A percentile compares a stretch with the other conserved stretches of the same genome.
Evolutionary conservation across 192 early-diverging fungal species (phyloP).

Genomic region (Coemansia umbellata): DNA sequence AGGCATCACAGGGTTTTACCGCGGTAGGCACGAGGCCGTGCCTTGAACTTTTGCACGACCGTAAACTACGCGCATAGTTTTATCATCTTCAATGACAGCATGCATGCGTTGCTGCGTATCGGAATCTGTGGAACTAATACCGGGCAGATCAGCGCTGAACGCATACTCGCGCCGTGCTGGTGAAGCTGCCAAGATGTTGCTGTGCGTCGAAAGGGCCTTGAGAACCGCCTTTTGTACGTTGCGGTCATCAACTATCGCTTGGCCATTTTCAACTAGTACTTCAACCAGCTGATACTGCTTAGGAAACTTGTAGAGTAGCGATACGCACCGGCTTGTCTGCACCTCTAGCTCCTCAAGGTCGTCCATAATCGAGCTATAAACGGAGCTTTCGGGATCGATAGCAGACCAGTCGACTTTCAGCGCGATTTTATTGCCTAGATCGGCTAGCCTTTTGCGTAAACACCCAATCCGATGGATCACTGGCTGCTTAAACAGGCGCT

Average conservation of each 20-base stretch:
- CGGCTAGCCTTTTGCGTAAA: conserved; percentile 19
- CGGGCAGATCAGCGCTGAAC: conserved; percentile 12
- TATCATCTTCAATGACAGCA: conserved; percentile 26
- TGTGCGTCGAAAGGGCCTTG: conserved; percentile 30
- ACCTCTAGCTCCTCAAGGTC: conserved; percentile 42
- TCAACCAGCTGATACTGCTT: conserved; percentile 37
- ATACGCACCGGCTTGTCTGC: conserved; percentile 40
- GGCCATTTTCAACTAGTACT: conserved; percentile 27
- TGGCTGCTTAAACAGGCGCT: conserved; percentile 55
- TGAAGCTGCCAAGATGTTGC: conserved; percentile 17
- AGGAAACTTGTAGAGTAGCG: conserved; percentile 46
- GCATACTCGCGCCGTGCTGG: conserved; percentile 34
- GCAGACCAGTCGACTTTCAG: conserved; percentile 22
- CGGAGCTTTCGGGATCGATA: conserved; percentile 33
- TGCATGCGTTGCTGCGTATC: conserved; percentile 35
- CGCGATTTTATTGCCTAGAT: conserved; percentile 24
- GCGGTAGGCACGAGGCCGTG: not conserved
- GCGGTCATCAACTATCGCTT: conserved; percentile 27
- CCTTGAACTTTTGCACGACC: conserved; percentile 14
- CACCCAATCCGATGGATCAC: conserved; percentile 25
- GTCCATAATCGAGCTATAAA: conserved; percentile 40
- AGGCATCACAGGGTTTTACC: too few species aligned
- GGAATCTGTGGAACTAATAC: not conserved
- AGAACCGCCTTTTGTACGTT: conserved; percentile 35
- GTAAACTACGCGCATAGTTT: conserved; percentile 32